Evolutionary conservation across 768 basidiomycete genomes (phyloP).

Genomic region (Serendipita sp.): DNA sequence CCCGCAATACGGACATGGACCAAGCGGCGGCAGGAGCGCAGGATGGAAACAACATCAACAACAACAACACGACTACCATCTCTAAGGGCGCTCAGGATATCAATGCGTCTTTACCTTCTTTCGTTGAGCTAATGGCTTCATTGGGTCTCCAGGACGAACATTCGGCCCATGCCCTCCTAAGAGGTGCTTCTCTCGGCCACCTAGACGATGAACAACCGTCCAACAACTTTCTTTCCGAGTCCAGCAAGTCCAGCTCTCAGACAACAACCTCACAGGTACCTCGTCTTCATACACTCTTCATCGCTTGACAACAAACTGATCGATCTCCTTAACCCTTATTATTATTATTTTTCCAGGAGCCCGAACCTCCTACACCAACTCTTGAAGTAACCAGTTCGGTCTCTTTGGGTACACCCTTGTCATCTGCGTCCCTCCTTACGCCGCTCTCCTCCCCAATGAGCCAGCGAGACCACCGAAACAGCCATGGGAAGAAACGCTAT

Average conservation of each 20-base stretch:
- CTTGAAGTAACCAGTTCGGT: background rate
- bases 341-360: background rate
- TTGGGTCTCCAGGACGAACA: conserved; percentile 46
- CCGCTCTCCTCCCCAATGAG: background rate
- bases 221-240: too few relatives aligned
- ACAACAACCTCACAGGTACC: too few relatives aligned
- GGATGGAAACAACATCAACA: background rate
- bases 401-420: background rate
- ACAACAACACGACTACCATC: background rate
- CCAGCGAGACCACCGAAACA: background rate
- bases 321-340: background rate
- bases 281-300: too few relatives aligned
- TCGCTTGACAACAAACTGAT: background rate
- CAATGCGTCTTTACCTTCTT: conserved; percentile 48
- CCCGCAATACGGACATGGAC: too few relatives aligned
- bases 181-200: background rate
- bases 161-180: background rate
- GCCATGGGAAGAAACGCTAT: conserved; percentile 5
- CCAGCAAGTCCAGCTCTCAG: too few relatives aligned
- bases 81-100: background rate
- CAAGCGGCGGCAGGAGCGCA: too few relatives aligned
- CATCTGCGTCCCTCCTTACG: background rate
- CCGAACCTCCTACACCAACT: background rate
- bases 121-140: conserved; percentile 74
- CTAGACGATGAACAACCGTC: background rate